A percentile compares a stretch with the other conserved stretches of the same genome.
These are phyloP conservation scores for Paraconiothyrium sp. DNA, from an alignment of 2,329 filamentous ascomycete genomes.

Conservation along the genomic window DNA sequence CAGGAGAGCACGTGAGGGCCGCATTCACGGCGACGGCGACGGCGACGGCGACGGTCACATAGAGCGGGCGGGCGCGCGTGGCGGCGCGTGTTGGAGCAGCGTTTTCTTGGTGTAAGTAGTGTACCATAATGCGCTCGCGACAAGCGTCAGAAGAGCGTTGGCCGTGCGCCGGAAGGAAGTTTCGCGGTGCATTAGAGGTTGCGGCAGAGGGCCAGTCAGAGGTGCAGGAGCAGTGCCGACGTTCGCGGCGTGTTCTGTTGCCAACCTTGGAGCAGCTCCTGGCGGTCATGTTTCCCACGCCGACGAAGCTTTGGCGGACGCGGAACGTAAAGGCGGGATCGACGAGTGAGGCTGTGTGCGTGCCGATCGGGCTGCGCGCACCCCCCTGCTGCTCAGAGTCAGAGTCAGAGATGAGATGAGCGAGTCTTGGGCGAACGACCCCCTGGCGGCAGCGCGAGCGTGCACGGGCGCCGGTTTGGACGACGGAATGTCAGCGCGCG, in stretches of 20 bases:
- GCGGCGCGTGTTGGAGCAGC: conserved; percentile 6
- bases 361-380: conserved; percentile 40
- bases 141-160: conserved; percentile 18
- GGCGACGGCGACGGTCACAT: conserved; percentile 21
- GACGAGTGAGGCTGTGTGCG: conserved; percentile 48
- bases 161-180: conserved; percentile 30
- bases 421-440: conserved; percentile 37
- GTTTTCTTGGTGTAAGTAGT: neutral
- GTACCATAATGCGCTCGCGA: conserved; percentile 9
- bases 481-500: conserved; percentile 23
- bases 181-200: conserved; percentile 19
- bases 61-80: conserved; percentile 13
- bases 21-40: conserved; percentile 20
- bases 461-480: conserved; percentile 2
- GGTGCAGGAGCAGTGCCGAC: conserved; percentile 33
- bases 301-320: conserved; percentile 6
- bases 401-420: conserved; percentile 42
- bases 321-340: conserved; percentile 35
- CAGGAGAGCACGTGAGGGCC: conserved; percentile 27
- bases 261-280: neutral
- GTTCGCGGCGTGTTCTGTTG: conserved; percentile 1
- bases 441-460: conserved; percentile 30
- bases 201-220: conserved; percentile 36
- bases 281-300: neutral
- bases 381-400: conserved; percentile 36